Conservation (phyloP, 2,329 filamentous ascomycete genomes). For the Lachnellula arida region DNA sequence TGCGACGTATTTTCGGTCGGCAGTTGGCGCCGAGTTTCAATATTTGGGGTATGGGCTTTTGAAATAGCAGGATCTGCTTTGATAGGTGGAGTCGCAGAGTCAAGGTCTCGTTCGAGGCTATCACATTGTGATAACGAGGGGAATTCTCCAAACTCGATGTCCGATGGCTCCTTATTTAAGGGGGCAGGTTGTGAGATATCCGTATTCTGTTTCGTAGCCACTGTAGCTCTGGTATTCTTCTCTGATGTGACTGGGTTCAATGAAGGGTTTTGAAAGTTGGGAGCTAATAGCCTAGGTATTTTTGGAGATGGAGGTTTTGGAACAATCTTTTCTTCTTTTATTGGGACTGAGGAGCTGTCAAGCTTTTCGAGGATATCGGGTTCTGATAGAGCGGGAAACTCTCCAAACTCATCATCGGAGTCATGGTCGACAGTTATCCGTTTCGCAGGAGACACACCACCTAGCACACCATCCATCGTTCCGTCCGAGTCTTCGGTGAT, state of each 20-base stretch:
- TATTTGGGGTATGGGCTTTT: not conserved
- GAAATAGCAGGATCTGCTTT: not conserved
- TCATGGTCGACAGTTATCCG: constrained; percentile 9
- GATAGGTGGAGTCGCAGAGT: not conserved
- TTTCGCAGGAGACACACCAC: constrained; percentile 4
- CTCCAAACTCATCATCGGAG: constrained; percentile 32
- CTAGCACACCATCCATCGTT: not conserved
- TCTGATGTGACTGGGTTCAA: not conserved
- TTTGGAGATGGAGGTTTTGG: not conserved
- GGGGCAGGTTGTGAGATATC: not conserved
- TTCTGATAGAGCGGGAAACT: constrained; percentile 30
- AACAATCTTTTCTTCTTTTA: not conserved
- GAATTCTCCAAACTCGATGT: constrained; percentile 6
- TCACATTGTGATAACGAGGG: constrained; percentile 3
- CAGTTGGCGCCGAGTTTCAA: not conserved
- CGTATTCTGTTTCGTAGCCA: not conserved
- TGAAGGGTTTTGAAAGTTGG: not conserved
- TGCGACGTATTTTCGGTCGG: not conserved
- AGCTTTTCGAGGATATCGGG: constrained; percentile 23
- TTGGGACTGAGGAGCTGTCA: constrained; percentile 14
- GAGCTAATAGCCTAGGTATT: not conserved
- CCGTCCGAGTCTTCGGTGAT: constrained; percentile 19
- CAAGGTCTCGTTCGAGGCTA: not conserved
- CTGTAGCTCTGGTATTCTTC: not conserved
- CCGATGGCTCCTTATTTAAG: not conserved